Evolutionary conservation across 352 stramenopile species (phyloP).

Genomic region (Globisporangium solare): DNA sequence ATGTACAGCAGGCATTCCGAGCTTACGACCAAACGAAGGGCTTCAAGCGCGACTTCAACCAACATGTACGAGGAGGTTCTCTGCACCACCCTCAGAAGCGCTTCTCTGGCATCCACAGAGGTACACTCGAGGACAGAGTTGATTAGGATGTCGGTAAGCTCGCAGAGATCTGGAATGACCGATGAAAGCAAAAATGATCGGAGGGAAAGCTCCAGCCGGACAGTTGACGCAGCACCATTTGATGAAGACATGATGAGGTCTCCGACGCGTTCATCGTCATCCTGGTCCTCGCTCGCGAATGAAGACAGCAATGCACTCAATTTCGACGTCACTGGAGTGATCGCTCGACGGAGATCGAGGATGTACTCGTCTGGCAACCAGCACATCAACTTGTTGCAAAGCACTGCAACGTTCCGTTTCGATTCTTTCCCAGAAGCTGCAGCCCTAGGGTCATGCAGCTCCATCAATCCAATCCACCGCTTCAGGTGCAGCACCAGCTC

Average conservation of each 20-base stretch:
- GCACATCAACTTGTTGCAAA: constrained; percentile 36
- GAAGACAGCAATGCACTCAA: constrained; percentile 3
- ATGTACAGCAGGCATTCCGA: constrained; percentile 26
- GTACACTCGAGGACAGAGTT: constrained; percentile 37
- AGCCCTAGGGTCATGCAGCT: constrained; percentile 17
- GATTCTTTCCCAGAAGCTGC: constrained; percentile 33
- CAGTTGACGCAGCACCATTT: neutral
- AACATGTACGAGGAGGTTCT: constrained; percentile 23
- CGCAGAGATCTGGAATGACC: constrained; percentile 11
- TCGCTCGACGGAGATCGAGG: constrained; percentile 18
- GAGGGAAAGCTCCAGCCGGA: constrained; percentile 15
- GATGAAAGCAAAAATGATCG: constrained; percentile 14
- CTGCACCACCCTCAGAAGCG: constrained; percentile 22
- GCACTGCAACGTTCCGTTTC: constrained; percentile 27
- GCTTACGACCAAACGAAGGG: constrained; percentile 18
- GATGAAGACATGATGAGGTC: neutral
- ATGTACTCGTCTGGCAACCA: constrained; percentile 44
- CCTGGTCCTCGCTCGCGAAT: constrained; percentile 1
- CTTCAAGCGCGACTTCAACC: constrained; percentile 18
- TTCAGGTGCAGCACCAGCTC: constrained; percentile 34
- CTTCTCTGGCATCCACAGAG: constrained; percentile 22
- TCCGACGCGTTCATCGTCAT: neutral
- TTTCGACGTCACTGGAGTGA: constrained; percentile 1
- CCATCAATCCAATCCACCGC: constrained; percentile 34
- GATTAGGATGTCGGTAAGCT: constrained; percentile 20